These are phyloP conservation scores for Cyanodermella asteris DNA, from an alignment of 2,329 filamentous ascomycete genomes.

Conservation along the genomic window DNA sequence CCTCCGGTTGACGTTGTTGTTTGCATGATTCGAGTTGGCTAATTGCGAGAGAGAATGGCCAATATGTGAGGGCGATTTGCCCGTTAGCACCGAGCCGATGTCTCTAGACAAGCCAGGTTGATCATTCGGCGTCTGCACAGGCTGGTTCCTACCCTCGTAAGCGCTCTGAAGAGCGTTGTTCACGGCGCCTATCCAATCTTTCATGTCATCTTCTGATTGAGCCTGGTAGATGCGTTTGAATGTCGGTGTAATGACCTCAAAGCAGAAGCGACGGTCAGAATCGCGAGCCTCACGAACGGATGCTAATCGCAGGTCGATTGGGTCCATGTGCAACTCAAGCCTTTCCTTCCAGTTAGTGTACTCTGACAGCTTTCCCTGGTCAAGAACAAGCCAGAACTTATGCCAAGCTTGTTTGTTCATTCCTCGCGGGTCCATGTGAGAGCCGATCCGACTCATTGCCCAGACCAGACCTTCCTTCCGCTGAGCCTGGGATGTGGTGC, in stretches of 20 bases:
- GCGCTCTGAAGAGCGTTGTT: conserved; percentile 95
- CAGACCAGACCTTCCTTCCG: conserved; percentile 88
- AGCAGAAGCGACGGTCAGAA: conserved; percentile 86
- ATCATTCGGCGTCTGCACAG: no score
- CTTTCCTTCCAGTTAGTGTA: conserved; percentile 99
- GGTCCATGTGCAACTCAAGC: conserved; percentile 90
- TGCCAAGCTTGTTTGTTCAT: conserved; percentile 97
- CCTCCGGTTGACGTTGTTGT: conserved; percentile 49
- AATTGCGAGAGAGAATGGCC: no score
- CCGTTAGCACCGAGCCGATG: conserved; percentile 79
- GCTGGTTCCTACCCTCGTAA: conserved; percentile 54
- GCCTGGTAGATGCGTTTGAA: conserved; percentile 95
- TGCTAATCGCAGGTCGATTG: conserved; percentile 89
- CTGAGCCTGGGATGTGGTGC: conserved; percentile 34
- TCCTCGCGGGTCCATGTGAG: conserved; percentile 84
- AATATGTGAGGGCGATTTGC: conserved; percentile 52
- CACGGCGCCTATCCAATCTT: conserved; percentile 83
- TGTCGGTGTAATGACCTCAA: conserved; percentile 92
- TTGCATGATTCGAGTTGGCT: conserved; percentile 18
- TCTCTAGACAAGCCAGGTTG: conserved; percentile 38
- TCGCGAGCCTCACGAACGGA: conserved; percentile 91
- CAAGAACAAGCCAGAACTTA: conserved; percentile 99
- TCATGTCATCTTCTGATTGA: conserved; percentile 95
- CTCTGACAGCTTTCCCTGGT: conserved; percentile 88
- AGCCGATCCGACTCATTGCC: conserved; percentile 80